Conservation (phyloP, 371 early-diverging fungal species). For the Sporodiniella umbellata region DNA sequence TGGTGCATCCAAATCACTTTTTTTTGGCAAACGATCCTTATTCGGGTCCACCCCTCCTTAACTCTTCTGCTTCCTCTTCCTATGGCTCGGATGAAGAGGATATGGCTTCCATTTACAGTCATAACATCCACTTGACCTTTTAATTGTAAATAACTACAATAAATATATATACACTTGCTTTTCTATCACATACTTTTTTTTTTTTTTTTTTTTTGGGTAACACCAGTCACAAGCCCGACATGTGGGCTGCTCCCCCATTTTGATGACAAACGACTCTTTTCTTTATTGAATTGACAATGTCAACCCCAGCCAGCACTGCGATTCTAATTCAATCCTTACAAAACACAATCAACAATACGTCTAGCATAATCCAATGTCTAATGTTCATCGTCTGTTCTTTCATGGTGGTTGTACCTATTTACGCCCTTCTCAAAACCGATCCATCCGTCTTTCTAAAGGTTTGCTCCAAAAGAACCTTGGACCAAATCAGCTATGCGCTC, state of each 20-base stretch:
- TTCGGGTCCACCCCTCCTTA: conserved; percentile 17
- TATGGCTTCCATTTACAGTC: conserved; percentile 6
- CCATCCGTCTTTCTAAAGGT: not conserved
- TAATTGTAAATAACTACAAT: conserved; percentile 1
- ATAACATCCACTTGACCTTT: conserved; percentile 4
- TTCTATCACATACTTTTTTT: no score
- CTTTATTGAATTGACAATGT: not conserved
- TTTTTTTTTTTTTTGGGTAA: no score
- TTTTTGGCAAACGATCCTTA: conserved; percentile 32
- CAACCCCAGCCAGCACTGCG: not conserved
- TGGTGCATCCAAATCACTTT: conserved; percentile 34
- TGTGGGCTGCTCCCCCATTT: no score
- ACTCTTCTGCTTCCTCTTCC: conserved; percentile 24
- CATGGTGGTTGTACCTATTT: conserved; percentile 6
- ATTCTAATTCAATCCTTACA: conserved; percentile 1
- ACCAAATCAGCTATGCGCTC: not conserved
- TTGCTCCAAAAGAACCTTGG: not conserved
- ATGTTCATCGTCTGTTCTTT: conserved; percentile 1
- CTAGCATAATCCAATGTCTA: conserved; percentile 2
- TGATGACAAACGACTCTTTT: no score
- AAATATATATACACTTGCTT: not conserved
- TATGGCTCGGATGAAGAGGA: conserved; percentile 35
- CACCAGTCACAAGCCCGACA: no score
- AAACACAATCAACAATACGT: not conserved
- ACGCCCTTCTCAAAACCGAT: not conserved